phyloP scores from a whole-genome alignment of 257 asterid genomes.

The Leptodermis oblonga region DNA sequence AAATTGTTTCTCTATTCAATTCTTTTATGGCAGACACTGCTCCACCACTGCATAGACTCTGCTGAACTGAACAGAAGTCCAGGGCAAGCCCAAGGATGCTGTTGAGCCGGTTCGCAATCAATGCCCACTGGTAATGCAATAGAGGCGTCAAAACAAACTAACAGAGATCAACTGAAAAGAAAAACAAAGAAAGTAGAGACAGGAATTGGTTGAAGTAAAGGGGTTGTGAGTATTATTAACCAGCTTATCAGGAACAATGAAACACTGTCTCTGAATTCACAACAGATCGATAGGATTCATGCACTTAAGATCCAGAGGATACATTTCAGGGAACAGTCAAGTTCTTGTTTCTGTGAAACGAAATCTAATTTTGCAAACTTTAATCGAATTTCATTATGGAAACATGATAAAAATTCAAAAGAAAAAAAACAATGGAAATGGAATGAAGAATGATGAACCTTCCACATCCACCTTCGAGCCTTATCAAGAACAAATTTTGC shows the following conservation, averaged over 20 bases:
- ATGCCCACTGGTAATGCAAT: slow-evolving; percentile 57
- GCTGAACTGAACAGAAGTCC: slow-evolving; percentile 74
- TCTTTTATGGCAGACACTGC: slow-evolving; percentile 70
- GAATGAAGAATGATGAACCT: slow-evolving; percentile 44
- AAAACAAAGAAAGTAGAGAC: slow-evolving; percentile 9
- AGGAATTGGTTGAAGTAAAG: slow-evolving; percentile 6
- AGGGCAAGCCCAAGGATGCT: slow-evolving; percentile 82
- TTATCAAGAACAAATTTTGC: slow-evolving; percentile 95
- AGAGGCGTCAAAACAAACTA: slow-evolving; percentile 9
- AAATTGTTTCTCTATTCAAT: slow-evolving; percentile 81
- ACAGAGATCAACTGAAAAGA: not conserved
- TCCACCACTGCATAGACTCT: slow-evolving; percentile 64
- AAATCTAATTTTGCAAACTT: not conserved
- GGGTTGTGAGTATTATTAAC: slow-evolving; percentile 30
- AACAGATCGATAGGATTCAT: slow-evolving; percentile 78
- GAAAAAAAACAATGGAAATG: too few species aligned
- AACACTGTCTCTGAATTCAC: slow-evolving; percentile 87
- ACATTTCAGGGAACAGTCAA: not conserved
- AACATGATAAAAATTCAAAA: too few species aligned
- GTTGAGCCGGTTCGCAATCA: slow-evolving; percentile 94
- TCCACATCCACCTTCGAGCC: slow-evolving; percentile 97
- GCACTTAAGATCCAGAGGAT: slow-evolving; percentile 33
- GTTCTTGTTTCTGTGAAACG: not conserved
- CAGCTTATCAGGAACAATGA: slow-evolving; percentile 96
- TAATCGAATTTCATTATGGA: not conserved